These are phyloP conservation scores for Aspergillus neoniger DNA, from an alignment of 2,329 filamentous ascomycete species.

Conservation along the genomic window DNA sequence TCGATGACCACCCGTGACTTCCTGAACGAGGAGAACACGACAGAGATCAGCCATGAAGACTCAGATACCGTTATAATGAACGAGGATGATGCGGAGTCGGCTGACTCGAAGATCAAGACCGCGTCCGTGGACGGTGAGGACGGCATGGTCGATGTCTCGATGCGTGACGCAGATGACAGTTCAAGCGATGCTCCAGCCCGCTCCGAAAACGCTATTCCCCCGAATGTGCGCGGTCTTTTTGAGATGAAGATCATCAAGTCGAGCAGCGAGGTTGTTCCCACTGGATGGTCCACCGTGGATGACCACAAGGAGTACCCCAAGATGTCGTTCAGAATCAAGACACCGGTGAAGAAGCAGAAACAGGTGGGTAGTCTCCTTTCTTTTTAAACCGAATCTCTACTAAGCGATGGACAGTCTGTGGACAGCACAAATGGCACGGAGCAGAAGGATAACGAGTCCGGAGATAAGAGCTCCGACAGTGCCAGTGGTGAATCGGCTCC, in stretches of 20 bases:
- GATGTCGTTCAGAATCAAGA: constrained; percentile 50
- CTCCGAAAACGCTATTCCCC: constrained; percentile 60
- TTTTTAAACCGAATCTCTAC: background rate
- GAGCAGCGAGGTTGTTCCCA: constrained; percentile 62
- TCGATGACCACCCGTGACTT: constrained; percentile 73
- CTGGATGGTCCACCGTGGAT: constrained; percentile 67
- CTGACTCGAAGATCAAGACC: constrained; percentile 70
- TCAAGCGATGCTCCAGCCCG: constrained; percentile 24
- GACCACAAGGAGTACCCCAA: constrained; percentile 61
- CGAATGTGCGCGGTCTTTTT: constrained; percentile 71
- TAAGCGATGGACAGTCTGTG: background rate
- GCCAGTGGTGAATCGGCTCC: constrained; percentile 25
- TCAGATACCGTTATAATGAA: constrained; percentile 69
- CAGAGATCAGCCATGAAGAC: constrained; percentile 56
- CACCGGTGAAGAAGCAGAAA: constrained; percentile 16
- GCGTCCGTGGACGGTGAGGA: constrained; percentile 86
- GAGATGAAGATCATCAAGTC: constrained; percentile 67
- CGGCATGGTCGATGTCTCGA: constrained; percentile 84
- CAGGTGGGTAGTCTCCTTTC: constrained; percentile 15
- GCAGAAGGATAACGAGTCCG: constrained; percentile 26
- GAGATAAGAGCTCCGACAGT: constrained; percentile 23
- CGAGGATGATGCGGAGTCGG: constrained; percentile 63
- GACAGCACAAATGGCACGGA: constrained; percentile 18
- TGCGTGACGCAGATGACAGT: constrained; percentile 63
- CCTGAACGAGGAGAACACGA: constrained; percentile 53